A percentile compares a stretch with the other conserved stretches of the same genome.
Conservation (phyloP, 805 yeast genomes). For the Starmerella ratchasimensis region DNA sequence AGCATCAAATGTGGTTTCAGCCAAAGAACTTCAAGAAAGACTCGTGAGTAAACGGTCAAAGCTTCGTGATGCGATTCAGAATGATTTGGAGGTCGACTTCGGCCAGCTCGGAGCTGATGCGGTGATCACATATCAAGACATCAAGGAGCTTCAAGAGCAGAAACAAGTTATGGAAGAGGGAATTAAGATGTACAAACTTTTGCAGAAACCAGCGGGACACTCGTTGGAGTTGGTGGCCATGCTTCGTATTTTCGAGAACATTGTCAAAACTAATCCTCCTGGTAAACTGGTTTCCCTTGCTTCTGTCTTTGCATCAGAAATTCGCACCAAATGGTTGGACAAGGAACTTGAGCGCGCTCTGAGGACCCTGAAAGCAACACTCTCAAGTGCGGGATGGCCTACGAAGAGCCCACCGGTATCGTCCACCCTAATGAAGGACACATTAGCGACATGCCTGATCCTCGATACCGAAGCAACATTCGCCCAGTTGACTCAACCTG, state of each 20-base stretch:
- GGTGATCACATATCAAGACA: not conserved
- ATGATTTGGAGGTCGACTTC: not conserved
- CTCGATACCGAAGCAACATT: slow-evolving; percentile 29
- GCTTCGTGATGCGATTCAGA: too few relatives aligned
- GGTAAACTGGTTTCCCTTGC: too few relatives aligned
- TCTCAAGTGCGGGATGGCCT: slow-evolving; percentile 17
- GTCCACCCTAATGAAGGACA: not conserved
- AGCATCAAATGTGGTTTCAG: too few relatives aligned
- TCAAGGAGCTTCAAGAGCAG: not conserved
- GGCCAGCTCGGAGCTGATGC: not conserved
- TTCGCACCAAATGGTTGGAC: slow-evolving; percentile 7
- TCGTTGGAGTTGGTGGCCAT: not conserved
- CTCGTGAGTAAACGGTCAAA: too few relatives aligned
- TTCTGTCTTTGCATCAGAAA: too few relatives aligned
- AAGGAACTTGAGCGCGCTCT: slow-evolving; percentile 3
- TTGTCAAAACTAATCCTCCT: too few relatives aligned
- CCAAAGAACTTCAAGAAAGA: too few relatives aligned
- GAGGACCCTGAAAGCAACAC: slow-evolving; percentile 2
- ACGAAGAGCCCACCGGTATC: slow-evolving; percentile 6
- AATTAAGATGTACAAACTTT: not conserved
- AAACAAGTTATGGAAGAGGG: not conserved
- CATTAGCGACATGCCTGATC: slow-evolving; percentile 1
- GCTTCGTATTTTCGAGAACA: not conserved
- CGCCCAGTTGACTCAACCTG: slow-evolving; percentile 33
- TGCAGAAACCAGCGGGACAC: not conserved